phyloP scores from a whole-genome alignment of 2,329 filamentous ascomycete genomes.

The Balansia obtecta region DNA sequence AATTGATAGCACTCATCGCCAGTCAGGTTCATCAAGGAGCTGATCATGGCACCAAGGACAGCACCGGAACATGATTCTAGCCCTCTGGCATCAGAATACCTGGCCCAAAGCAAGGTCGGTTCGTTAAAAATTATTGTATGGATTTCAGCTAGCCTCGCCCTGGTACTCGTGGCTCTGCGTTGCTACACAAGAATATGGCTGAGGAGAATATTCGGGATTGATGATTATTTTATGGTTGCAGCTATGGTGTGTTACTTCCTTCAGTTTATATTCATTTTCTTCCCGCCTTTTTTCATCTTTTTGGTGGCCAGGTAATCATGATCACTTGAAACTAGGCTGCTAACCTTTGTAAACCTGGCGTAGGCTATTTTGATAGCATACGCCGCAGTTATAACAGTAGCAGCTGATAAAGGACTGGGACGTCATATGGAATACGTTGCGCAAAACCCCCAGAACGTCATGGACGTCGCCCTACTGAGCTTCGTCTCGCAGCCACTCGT shows the following conservation, averaged over 20 bases:
- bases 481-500: constrained; percentile 7
- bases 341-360: neutral
- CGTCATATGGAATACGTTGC: constrained; percentile 3
- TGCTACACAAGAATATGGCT: constrained; percentile 7
- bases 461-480: constrained; percentile 4
- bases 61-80: neutral
- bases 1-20: too few species aligned
- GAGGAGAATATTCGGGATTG: constrained; percentile 4
- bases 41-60: neutral
- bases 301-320: too few species aligned
- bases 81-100: neutral
- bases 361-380: constrained; percentile 4
- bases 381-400: constrained; percentile 2
- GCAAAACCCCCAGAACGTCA: constrained; percentile 1
- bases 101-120: constrained; percentile 4
- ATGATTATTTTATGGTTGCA: constrained; percentile 7
- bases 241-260: constrained; percentile 4
- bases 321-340: too few species aligned
- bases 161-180: constrained; percentile 1
- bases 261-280: neutral
- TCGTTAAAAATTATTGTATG: constrained; percentile 3
- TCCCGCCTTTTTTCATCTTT: too few species aligned
- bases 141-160: neutral
- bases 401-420: constrained; percentile 6
- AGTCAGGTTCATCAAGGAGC: neutral